Evolutionary conservation across 2,329 filamentous ascomycete genomes (phyloP).

Genomic region (Aspergillus terreus): DNA sequence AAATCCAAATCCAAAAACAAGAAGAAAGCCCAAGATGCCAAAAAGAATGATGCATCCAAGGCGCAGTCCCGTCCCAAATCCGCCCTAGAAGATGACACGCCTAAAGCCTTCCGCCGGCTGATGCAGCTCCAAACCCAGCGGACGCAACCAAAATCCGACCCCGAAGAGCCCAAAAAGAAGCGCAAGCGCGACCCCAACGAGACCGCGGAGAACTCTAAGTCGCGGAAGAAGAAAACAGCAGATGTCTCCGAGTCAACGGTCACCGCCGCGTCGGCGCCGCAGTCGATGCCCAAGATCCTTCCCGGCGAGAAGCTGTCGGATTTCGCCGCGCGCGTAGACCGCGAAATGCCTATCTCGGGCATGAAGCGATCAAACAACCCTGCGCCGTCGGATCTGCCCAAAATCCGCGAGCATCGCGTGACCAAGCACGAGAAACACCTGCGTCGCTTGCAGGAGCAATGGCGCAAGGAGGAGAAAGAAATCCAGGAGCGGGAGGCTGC

Average conservation of each 20-base stretch:
- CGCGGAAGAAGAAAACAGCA: slow-evolving; percentile 18
- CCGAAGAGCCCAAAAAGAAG: slow-evolving; percentile 52
- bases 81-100: slow-evolving; percentile 67
- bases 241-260: background rate
- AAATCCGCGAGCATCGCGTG: slow-evolving; percentile 53
- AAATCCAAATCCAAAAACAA: slow-evolving; percentile 29
- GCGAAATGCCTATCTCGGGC: slow-evolving; percentile 71
- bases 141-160: slow-evolving; percentile 57
- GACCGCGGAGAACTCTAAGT: slow-evolving; percentile 12
- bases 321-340: slow-evolving; percentile 79
- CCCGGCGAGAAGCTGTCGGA: slow-evolving; percentile 81
- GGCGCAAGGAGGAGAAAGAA: slow-evolving; percentile 52
- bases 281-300: slow-evolving; percentile 61
- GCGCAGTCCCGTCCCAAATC: slow-evolving; percentile 23
- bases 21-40: slow-evolving; percentile 30
- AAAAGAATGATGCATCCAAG: slow-evolving; percentile 36
- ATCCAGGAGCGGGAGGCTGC: slow-evolving; percentile 73
- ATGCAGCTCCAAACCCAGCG: slow-evolving; percentile 69
- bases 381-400: slow-evolving; percentile 20
- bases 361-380: slow-evolving; percentile 56
- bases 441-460: slow-evolving; percentile 55
- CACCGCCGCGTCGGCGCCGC: slow-evolving; percentile 9
- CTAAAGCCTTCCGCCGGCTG: slow-evolving; percentile 78
- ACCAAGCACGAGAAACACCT: slow-evolving; percentile 85
- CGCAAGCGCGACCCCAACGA: slow-evolving; percentile 39